Evolutionary conservation across 371 early-diverging fungal species (phyloP), one percentile per base, ranked within the genome.

Genomic region (Blakeslea trispora): DNA sequence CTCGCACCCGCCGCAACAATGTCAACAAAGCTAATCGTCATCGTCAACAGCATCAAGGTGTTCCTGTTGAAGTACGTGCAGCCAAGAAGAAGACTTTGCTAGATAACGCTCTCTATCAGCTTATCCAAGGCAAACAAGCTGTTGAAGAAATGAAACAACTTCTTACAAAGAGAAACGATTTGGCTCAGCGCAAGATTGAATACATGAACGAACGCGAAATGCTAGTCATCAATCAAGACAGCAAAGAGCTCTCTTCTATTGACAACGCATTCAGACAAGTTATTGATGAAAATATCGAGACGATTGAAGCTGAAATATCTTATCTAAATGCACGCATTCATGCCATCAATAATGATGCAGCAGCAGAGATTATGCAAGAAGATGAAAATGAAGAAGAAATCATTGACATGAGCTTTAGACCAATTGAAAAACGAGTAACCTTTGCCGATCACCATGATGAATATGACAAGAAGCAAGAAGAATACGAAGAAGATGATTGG

Each of bases 241-340:
- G 52, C 18, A 61, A 55, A 61, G 68, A 63, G 18, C 71, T 71
- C 1, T 59, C 71, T 7, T 44, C 73, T 19, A 58, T 79, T 39
- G 73, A 77, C 13, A 71, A 69, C 55, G 81, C 85, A 31, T 72
- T 83, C 2, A 69, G 79, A 28, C 69, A 80, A 17, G 86, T 88
- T 61, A 88, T 91, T 87, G 90, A 92, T 51, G 92, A 92, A 40
- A 87, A 91, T 8, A 72, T 94, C n/a, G 87, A 87, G 48, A 82
- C 86, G 28, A 84, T 94, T 31, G 90, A 88, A 37, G 85, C 92
- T 14, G 95, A 94, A 62, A 82, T 94, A 31, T 71, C 84, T 3
- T 90, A 85, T 53, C 61, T 90, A 18, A 84, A 87, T 56, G 84
- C 83, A 21, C 81, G 87, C 23, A 84, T 91, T 48, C 79, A 82